Base-by-base conservation (phyloP, 495 filamentous ascomycete species). In the Penicillium soppii region DNA sequence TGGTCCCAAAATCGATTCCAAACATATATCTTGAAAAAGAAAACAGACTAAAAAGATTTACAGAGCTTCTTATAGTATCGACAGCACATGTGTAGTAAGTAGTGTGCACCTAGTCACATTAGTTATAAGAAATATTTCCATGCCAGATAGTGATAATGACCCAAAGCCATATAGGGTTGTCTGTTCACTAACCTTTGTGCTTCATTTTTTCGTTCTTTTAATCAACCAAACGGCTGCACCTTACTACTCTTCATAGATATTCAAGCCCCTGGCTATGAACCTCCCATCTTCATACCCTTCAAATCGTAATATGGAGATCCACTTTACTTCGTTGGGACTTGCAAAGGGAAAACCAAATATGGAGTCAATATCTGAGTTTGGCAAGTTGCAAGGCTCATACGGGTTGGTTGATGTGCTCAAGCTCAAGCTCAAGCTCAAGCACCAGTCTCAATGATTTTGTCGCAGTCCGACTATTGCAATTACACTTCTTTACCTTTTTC, bases 211-310 rank as follows among this genome's bases (percentile, higher is more conserved):
- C 13, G 19, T 16, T 22, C 47, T 37, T 52, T 45, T 15, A 45
- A 44, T 48, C 50, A 52, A 27, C 43, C 52, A 44, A 48, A 38
- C 40, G 51, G 21, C 19, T 33, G 38, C n/a, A 15, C 41, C 36
- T 25, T 45, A 26, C 12, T 48, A 8, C 22, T 30, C 15, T 29
- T 12, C 16, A 19, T n/a, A 13, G 32, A 36, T 10, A 46, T 25
- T 29, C 19, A 49, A 16, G 36, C 19, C 17, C 12, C 17, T 27
- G 13, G 16, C 33, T 5, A 29, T 33, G 15, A 22, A 25, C 5
- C 3, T 29, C 41, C 16, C n/a, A 41, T 41, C 25, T 21, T 32
- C 19, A 49, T 29, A 30, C 13, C 19, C 1, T 4, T 41, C 20
- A 30, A 0, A 40, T 23, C 23, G 13, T 36, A 10, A n/a, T n/a